Percentiles rank a stretch among this genome's conserved stretches.
phyloP scores from a whole-genome alignment of 441 rosid species.

The Brassica hybrid region DNA sequence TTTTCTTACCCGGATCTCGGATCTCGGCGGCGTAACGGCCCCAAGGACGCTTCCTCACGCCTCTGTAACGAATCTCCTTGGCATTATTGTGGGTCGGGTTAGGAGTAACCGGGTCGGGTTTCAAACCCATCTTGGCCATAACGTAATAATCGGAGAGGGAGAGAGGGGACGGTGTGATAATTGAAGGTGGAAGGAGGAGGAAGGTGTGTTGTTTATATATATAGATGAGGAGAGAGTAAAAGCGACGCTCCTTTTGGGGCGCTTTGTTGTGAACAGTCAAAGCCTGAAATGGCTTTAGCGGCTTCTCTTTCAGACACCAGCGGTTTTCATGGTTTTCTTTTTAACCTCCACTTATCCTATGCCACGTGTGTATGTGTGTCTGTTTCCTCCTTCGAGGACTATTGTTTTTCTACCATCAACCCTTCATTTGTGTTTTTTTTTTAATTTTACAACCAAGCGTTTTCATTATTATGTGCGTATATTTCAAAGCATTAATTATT shows the following conservation, averaged over 20 bases:
- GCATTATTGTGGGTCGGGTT: constrained; percentile 31
- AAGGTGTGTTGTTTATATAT: constrained; percentile 29
- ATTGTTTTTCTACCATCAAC: too few relatives aligned
- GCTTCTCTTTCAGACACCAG: constrained; percentile 43
- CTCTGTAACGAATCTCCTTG: constrained; percentile 60
- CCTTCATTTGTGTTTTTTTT: too few relatives aligned
- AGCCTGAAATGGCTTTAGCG: constrained; percentile 47
- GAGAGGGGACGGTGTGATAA: constrained; percentile 15
- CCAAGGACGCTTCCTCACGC: constrained; percentile 76
- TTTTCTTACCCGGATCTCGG: constrained; percentile 69
- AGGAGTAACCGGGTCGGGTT: constrained; percentile 32
- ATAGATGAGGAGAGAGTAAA: constrained; percentile 33
- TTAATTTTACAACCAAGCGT: too few relatives aligned
- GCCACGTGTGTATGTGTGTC: constrained; percentile 38
- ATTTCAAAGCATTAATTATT: too few relatives aligned
- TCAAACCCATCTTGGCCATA: constrained; percentile 52
- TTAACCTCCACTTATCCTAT: constrained; percentile 25
- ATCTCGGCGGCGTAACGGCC: constrained; percentile 80
- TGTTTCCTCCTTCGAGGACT: too few relatives aligned
- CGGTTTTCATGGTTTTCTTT: constrained; percentile 41
- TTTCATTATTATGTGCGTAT: too few relatives aligned
- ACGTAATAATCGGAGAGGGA: background rate
- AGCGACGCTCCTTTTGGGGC: too few relatives aligned
- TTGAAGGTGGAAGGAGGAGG: constrained; percentile 27
- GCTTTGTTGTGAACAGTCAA: constrained; percentile 61